Base-by-base conservation (phyloP, 257 asterid genomes). In the Rhazya stricta region DNA sequence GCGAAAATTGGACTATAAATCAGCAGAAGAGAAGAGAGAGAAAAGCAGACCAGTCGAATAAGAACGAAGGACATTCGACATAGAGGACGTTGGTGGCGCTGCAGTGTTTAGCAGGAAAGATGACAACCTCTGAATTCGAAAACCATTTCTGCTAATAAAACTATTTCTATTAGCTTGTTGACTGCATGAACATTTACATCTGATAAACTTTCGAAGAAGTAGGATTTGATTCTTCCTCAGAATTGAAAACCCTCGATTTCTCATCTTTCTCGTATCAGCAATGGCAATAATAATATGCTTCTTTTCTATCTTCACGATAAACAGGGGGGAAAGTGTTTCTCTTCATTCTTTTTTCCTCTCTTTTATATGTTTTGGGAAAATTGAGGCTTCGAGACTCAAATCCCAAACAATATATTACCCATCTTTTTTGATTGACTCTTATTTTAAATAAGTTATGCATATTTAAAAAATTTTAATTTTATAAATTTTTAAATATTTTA, bases 41-140 rank as follows among this genome's bases (percentile, higher is more conserved):
- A 27, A 21, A 8, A 30, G 36, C 43, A 30, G 68, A 78, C 81
- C 81, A 67, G 77, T 39, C 21, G 81, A 63, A 68, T 62, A 63
- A 61, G 58, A 43, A 71, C 81, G 81, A 51, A 63, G 60, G 62
- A 63, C 34, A 54, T 58, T 67, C 15, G 32, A 57, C 36, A 63
- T 0, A 62, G 43, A 58, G 62, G 74, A 10, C 9, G 41, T 48
- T 5, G 32, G 46, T 13, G 60, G 15, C 27, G 74, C 18, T n/a
- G 60, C 60, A 60, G 74, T 19, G 1, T 19, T 13, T 6, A 65
- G 39, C 6, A 13, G 54, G 54, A 48, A 16, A 18, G 45, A 5
- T 41, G 39, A 48, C 62, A 32, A 30, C 58, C 42, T 41, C 27
- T 23, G 61, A 51, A 16, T 27, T 63, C 58, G 29, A 23, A 72